Evolutionary conservation across 345 rosid genomes (phyloP), one percentile per base, ranked within the genome.

Genomic region (Cardamine chenopodiifolia): DNA sequence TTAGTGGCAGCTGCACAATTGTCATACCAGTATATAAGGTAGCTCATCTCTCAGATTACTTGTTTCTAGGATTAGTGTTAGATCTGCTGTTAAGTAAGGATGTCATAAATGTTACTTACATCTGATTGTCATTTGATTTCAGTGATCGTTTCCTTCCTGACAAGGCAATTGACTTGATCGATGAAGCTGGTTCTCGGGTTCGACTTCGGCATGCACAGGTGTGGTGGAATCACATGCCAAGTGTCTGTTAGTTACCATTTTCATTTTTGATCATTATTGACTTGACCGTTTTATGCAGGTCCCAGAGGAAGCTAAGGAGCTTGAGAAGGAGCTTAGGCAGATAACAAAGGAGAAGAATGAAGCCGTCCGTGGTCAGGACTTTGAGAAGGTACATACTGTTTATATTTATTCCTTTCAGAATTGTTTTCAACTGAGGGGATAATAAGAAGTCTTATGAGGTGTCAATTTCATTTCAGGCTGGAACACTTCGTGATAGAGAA

Each of bases 261-360:
- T 68, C n/a, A 25, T n/a, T 14, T 48, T 19, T 52, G 4, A 47
- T 44, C 52, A 61, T 72, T 55, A 23, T 20, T 83, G 23, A 55
- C 31, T 22, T 79, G 22, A 7, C 54, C 62, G 28, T 52, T 37
- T 39, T 47, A 58, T 76, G 37, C 74, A 94, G 98, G 90, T 94
- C 72, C 98, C 98, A 0, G 97, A 94, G 88, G 98, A 94, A 79
- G 97, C 97, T 68, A 87, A 82, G 79, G 98, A 91, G 89, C 96
- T 90, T 72, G 98, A 94, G 84, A 94, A 92, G 62, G 98, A 91
- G 84, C 90, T 94, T 75, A 86, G 97, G 71, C 93, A 94, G 84
- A 85, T 92, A 68, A 90, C 90, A 5, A 94, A 94, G 82, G 97
- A 90, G 80, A 94, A 94, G 83, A 91, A 94, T 58, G 97, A 94